Percentiles rank a stretch among this genome's conserved stretches.
Evolutionary conservation across 768 basidiomycete genomes (phyloP).

Genomic region (Boletus reticuloceps): DNA sequence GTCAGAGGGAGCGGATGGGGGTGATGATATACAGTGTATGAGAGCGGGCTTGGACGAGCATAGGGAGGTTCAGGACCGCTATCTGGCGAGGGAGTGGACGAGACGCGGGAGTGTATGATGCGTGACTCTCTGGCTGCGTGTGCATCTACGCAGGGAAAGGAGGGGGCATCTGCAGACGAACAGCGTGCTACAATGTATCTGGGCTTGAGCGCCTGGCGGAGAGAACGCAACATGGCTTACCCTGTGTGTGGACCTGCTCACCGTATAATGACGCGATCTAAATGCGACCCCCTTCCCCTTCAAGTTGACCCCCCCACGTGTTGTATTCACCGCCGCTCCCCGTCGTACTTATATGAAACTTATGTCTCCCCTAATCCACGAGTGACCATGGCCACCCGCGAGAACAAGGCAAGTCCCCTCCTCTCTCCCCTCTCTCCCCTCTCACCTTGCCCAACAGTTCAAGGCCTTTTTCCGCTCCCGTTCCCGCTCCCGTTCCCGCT

Average conservation of each 20-base stretch:
- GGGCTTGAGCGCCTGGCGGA: neutral
- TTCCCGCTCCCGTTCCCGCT: slow-evolving; percentile 52
- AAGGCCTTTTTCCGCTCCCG: slow-evolving; percentile 51
- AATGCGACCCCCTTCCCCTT: too few species aligned
- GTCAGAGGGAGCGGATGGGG: slow-evolving; percentile 59
- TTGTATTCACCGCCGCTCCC: too few species aligned
- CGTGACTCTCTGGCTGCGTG: slow-evolving; percentile 70
- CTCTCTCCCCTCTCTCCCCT: neutral
- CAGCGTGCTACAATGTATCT: neutral
- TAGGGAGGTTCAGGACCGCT: slow-evolving; percentile 83
- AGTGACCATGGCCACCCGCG: neutral
- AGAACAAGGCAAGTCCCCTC: slow-evolving; percentile 35
- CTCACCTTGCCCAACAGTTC: slow-evolving; percentile 38
- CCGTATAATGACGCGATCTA: too few species aligned
- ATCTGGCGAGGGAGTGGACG: slow-evolving; percentile 23
- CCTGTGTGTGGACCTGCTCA: too few species aligned
- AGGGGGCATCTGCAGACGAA: neutral
- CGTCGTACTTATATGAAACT: too few species aligned
- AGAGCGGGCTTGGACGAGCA: slow-evolving; percentile 70
- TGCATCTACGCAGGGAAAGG: slow-evolving; percentile 81
- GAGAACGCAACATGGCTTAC: neutral
- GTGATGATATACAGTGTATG: slow-evolving; percentile 72
- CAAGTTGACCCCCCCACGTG: too few species aligned
- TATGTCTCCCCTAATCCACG: neutral
- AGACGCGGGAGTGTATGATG: slow-evolving; percentile 27